Evolutionary conservation across 768 basidiomycete species (phyloP), one percentile per base, ranked within the genome.

Genomic region (Leccinum rimulosum): DNA sequence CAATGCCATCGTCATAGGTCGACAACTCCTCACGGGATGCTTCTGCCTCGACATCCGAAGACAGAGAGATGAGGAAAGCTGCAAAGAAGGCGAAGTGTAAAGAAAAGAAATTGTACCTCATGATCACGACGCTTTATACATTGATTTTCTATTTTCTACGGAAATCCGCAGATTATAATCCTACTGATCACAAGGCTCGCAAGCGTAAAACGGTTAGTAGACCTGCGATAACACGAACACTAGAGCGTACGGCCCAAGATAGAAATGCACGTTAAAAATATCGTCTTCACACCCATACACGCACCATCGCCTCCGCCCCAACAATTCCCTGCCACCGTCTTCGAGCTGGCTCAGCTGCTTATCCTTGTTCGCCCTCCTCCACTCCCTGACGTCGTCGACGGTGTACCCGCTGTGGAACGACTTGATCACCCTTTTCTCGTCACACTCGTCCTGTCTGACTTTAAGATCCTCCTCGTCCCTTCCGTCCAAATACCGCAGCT

Each of bases 381-480:
- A 80, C 62, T 84, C 87, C 68, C 88, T 79, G 55, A 79, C 81
- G 35, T 79, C 84, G 68, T 93, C 92, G 38, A 94, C 91, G 10
- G 83, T 88, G 77, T 93, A 89, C 89, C 89, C 91, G 52, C 88
- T 85, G 72, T 89, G 88, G 71, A 93, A 95, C 27, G 88, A 85
- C 81, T 93, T 93, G 63, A 94, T 69, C 53, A 91, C 86, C 27
- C 86, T 77, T 67, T 66, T 73, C 66, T 82, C 79, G 62, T 93
- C 91, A 67, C 91, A 92, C 71, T 95, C 93, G 70, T 91, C 88
- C 74, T 91, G 86, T 48, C 87, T 88, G 9, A 84, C 73, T 70
- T 82, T 84, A 58, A 89, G 73, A 38, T 83, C 82, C 61, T 89
- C 87, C 6, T 77, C 76, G 68, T 92, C 91, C 64, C 84, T 74